Percentiles rank a stretch among this genome's conserved stretches.
Evolutionary conservation across 257 asterid genomes (phyloP).

Genomic region (Plantago elongata): DNA sequence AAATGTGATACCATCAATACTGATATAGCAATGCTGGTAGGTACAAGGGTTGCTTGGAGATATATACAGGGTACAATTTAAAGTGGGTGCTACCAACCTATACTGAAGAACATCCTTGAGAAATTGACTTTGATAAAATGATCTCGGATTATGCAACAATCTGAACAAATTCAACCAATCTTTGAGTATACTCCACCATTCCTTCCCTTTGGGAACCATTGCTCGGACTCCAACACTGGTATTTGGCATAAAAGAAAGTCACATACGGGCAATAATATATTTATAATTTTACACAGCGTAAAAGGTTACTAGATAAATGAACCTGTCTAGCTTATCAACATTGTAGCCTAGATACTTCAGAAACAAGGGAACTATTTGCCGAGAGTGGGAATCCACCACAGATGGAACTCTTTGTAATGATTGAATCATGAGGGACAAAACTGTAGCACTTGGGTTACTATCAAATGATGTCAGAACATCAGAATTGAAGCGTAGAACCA

Average conservation of each 20-base stretch:
- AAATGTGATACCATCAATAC: too few relatives aligned
- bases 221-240: constrained; percentile 47
- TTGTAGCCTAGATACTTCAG: constrained; percentile 73
- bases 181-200: constrained; percentile 62
- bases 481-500: constrained; percentile 53
- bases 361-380: constrained; percentile 68
- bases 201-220: constrained; percentile 50
- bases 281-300: constrained; percentile 6
- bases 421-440: constrained; percentile 63
- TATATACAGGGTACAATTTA: constrained; percentile 1
- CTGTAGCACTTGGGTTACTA: constrained; percentile 42
- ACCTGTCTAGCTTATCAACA: constrained; percentile 53
- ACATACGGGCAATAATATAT: constrained; percentile 7
- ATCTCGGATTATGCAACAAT: constrained; percentile 62
- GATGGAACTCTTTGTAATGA: constrained; percentile 67
- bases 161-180: constrained; percentile 81
- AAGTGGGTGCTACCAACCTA: constrained; percentile 45
- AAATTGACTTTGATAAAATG: constrained; percentile 47
- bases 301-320: constrained; percentile 15
- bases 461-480: constrained; percentile 40
- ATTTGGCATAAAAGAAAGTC: constrained; percentile 15
- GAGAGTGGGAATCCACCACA: constrained; percentile 57
- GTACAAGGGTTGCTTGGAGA: too few relatives aligned
- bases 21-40: too few relatives aligned
- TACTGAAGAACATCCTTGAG: constrained; percentile 61